A percentile compares a stretch with the other conserved stretches of the same genome.
Evolutionary conservation across 495 filamentous ascomycete genomes (phyloP).

Genomic region (Hyaloscypha bicolor): DNA sequence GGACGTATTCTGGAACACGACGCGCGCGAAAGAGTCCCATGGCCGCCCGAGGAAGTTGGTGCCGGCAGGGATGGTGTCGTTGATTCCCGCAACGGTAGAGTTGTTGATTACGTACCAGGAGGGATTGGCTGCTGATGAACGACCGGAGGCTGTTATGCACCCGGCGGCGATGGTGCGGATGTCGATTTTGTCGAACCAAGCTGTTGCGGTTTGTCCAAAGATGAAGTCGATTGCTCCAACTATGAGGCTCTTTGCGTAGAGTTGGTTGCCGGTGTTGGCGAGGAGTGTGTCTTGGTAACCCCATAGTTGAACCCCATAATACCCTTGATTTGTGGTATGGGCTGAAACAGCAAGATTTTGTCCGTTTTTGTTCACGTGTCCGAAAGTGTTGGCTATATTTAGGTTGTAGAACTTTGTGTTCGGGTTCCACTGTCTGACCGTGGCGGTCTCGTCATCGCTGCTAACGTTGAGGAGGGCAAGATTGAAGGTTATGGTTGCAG

Average conservation of each 20-base stretch:
- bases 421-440: slow-evolving; percentile 25
- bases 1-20: slow-evolving; percentile 32
- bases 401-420: slow-evolving; percentile 30
- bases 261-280: slow-evolving; percentile 40
- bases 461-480: slow-evolving; percentile 19
- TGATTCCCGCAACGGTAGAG: slow-evolving; percentile 20
- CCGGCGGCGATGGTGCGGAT: slow-evolving; percentile 34
- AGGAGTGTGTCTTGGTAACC: slow-evolving; percentile 55
- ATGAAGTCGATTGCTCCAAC: slow-evolving; percentile 37
- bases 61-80: slow-evolving; percentile 22
- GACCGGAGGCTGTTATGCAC: slow-evolving; percentile 36
- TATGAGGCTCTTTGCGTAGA: slow-evolving; percentile 46
- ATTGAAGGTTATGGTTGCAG: slow-evolving; percentile 58
- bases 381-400: slow-evolving; percentile 27
- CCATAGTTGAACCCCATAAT: slow-evolving; percentile 47
- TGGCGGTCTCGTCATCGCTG: slow-evolving; percentile 26
- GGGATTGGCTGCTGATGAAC: slow-evolving; percentile 28
- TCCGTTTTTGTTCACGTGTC: slow-evolving; percentile 23
- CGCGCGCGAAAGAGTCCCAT: slow-evolving; percentile 31
- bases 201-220: slow-evolving; percentile 34
- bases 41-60: slow-evolving; percentile 32
- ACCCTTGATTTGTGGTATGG: slow-evolving; percentile 21
- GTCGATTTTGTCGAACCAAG: slow-evolving; percentile 28
- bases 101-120: slow-evolving; percentile 41
- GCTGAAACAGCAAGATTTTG: slow-evolving; percentile 28